Evolutionary conservation across 2,329 filamentous ascomycete species (phyloP).

Genomic region (Cordyceps cateniannulata): DNA sequence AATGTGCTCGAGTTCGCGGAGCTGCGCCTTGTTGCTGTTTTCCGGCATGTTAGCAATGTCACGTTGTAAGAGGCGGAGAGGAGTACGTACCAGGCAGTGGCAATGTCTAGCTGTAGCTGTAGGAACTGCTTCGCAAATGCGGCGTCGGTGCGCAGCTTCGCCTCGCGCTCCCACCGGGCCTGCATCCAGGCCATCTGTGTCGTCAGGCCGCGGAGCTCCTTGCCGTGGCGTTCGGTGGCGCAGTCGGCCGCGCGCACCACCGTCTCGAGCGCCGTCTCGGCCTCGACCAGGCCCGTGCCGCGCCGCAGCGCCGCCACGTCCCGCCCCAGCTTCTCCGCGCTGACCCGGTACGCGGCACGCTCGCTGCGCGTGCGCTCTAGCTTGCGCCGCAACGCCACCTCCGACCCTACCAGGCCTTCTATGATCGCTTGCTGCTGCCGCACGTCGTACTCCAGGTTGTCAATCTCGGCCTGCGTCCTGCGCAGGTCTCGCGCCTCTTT

Average conservation of each 20-base stretch:
- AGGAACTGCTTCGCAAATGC: slow-evolving; percentile 85
- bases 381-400: slow-evolving; percentile 56
- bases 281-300: slow-evolving; percentile 24
- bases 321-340: slow-evolving; percentile 47
- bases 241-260: slow-evolving; percentile 51
- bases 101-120: slow-evolving; percentile 70
- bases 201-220: slow-evolving; percentile 73
- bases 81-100: slow-evolving; percentile 76
- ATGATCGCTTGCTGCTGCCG: slow-evolving; percentile 62
- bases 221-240: slow-evolving; percentile 62
- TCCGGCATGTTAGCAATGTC: slow-evolving; percentile 18
- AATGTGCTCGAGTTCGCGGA: slow-evolving; percentile 79
- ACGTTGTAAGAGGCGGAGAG: neutral
- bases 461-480: slow-evolving; percentile 55
- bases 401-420: slow-evolving; percentile 47
- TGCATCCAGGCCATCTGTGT: slow-evolving; percentile 91
- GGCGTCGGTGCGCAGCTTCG: slow-evolving; percentile 70
- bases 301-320: slow-evolving; percentile 30
- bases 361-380: slow-evolving; percentile 65
- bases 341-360: slow-evolving; percentile 48
- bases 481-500: slow-evolving; percentile 56
- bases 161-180: slow-evolving; percentile 72
- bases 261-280: slow-evolving; percentile 49
- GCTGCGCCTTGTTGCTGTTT: slow-evolving; percentile 81
- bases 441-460: slow-evolving; percentile 67